Percentiles rank a stretch among this genome's conserved stretches.
These are phyloP conservation scores for Penicillium sp. DNA, from an alignment of 2,329 filamentous ascomycete species.

Conservation along the genomic window DNA sequence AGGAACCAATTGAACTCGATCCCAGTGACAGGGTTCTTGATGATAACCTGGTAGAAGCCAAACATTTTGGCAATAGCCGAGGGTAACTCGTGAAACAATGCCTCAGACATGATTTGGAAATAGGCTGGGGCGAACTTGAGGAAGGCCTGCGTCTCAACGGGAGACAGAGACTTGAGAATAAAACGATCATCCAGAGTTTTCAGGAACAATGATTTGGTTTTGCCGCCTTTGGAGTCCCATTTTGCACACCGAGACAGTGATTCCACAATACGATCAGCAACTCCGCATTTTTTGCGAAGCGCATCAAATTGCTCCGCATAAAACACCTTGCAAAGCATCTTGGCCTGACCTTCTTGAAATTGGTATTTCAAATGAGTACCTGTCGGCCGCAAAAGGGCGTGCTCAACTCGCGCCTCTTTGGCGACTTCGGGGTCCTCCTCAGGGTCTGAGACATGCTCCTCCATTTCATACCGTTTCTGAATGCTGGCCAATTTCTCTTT, in stretches of 20 bases:
- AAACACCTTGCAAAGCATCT: constrained; percentile 97
- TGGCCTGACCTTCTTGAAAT: constrained; percentile 89
- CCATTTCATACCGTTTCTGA: constrained; percentile 35
- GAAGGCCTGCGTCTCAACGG: constrained; percentile 91
- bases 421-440: constrained; percentile 41
- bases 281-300: constrained; percentile 85
- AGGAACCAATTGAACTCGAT: constrained; percentile 94
- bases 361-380: constrained; percentile 96
- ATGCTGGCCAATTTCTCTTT: constrained; percentile 68
- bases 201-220: constrained; percentile 95
- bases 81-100: constrained; percentile 89
- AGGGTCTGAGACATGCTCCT: constrained; percentile 24
- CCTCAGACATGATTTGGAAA: constrained; percentile 95
- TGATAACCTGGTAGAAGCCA: constrained; percentile 94
- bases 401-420: constrained; percentile 75
- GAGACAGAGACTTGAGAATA: constrained; percentile 86
- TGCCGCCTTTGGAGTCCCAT: constrained; percentile 97
- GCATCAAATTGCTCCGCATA: constrained; percentile 98
- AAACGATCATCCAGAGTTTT: constrained; percentile 95
- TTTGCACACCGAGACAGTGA: constrained; percentile 93
- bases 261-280: constrained; percentile 90
- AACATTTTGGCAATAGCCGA: constrained; percentile 99
- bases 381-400: constrained; percentile 77
- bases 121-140: constrained; percentile 94
- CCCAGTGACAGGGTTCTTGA: constrained; percentile 89